Evolutionary conservation across 2,329 filamentous ascomycete species (phyloP), one percentile per base, ranked within the genome.

Genomic region (Venturia asperata): DNA sequence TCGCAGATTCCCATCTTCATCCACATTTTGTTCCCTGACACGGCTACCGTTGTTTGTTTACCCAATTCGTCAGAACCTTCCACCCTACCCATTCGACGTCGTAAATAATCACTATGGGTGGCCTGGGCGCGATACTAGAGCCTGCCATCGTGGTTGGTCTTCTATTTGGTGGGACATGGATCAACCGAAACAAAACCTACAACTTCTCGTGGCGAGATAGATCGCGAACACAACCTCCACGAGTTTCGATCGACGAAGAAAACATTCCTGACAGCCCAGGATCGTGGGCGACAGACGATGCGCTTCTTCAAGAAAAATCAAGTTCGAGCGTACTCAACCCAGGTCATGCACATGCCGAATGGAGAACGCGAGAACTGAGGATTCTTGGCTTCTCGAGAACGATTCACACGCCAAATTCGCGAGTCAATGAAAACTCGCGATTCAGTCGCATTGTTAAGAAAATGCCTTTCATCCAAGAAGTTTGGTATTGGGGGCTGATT

Each of bases 401-500:
- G 41, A 77, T 88, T 24, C 77, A 77, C 6, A 83, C 84, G 21
- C 86, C 87, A 2, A 87, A 89, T 72, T 88, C 86, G 0, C 77
- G 77, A 47, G 77, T 83, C 7, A 88, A 87, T 70, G 79, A 82
- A 68, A 80, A 83, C 67, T 82, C 83, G 60, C 75, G 87, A 15
- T 77, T 89, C 62, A 88, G 85, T 72, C 80, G 87, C 5, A 69
- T 91, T 43, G 79, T 91, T 17, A 80, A 80, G 66, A 87, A 84
- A 71, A 85, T 89, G 68, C 88, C 89, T 0, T 91, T 91, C 72
- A 74, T 91, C 37, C 85, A 86, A 1, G 89, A 91, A 74, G 87
- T 84, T 49, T 91, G 87, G 87, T 91, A 91, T 70, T 91, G 88
- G 88, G 84, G 85, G 2, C 76, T 90, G 68, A 86, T 91, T 62